Evolutionary conservation across 306 rosid genomes (phyloP), one percentile per base, ranked within the genome.

Genomic region (Lathyrus tuberosus): DNA sequence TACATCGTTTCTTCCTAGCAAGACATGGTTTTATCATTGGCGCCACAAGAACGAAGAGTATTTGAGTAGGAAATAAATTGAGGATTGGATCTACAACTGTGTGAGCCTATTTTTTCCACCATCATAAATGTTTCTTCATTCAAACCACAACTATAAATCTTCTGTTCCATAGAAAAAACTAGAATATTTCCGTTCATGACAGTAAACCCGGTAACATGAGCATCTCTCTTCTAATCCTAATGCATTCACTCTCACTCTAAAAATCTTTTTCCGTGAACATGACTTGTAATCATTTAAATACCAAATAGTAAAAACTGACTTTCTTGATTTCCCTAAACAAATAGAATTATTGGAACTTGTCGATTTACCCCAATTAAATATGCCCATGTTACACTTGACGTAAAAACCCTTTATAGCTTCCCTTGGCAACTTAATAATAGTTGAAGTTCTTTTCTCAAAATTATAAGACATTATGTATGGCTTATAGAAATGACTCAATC

Each of bases 61-160:
- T 78, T 18, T 0, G 15, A 48, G 15, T 66, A 72, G 0, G 60
- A 5, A 20, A 17, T 65, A 16, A 72, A 72, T 1, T 10, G 13
- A 0, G 1, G 24, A 2, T 37, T 16, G 1, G 6, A 37, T 4
- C 37, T 2, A 43, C 41, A 68, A 9, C 1, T 6, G 12, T 74
- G 83, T 11, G 30, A 8, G 4, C 73, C 11, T 1, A 79, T n/a
- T n/a, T n/a, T n/a, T n/a, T n/a, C n/a, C n/a, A n/a, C n/a, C n/a
- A n/a, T n/a, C n/a, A n/a, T n/a, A 3, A 26, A 72, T 0, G 28
- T 78, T 17, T 72, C 51, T 0, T 1, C 0, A 0, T 1, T 18
- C 44, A 78, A 42, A 20, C 78, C 75, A 42, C 42, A 74, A 13
- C 60, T 4, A 12, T 74, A 79, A 7, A 79, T 14, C 40, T 48